Percentiles rank a stretch among this genome's conserved stretches.
Conservation (phyloP, 345 rosid genomes). For the Microcos paniculata region DNA sequence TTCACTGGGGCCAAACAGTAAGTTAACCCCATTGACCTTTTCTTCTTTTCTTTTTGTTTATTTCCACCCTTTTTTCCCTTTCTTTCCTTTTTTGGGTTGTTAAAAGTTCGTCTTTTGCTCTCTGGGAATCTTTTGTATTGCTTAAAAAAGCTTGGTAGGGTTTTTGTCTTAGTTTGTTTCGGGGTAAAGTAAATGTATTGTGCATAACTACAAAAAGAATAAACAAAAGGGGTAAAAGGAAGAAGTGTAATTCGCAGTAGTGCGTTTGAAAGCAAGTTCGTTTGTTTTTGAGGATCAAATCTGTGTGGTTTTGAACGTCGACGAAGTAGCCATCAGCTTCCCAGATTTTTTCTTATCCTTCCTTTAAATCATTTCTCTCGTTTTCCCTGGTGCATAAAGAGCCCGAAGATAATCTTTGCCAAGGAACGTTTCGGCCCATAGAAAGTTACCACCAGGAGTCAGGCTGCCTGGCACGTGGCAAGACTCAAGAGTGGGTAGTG, state of each 20-base stretch:
- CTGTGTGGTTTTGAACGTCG: conserved; percentile 31
- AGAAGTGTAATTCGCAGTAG: background rate
- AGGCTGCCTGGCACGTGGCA: conserved; percentile 20
- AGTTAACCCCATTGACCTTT: conserved; percentile 13
- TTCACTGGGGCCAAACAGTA: conserved; percentile 18
- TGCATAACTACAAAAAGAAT: background rate
- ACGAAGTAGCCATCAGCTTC: conserved; percentile 24
- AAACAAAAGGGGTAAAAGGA: background rate
- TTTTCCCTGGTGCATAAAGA: conserved; percentile 22
- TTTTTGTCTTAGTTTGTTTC: background rate
- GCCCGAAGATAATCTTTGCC: background rate
- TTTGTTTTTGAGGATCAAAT: conserved; percentile 31
- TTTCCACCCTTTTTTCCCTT: too few species aligned
- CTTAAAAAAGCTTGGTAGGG: background rate
- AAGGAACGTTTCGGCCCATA: conserved; percentile 10
- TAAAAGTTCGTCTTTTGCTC: background rate
- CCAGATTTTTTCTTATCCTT: conserved; percentile 27
- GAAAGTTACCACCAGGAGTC: background rate
- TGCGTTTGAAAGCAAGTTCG: background rate
- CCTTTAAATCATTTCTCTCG: too few species aligned
- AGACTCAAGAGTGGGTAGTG: conserved; percentile 8
- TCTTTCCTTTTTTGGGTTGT: background rate
- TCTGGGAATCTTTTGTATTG: conserved; percentile 13
- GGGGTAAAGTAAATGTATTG: background rate
- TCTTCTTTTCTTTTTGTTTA: background rate